Conservation (phyloP, 352 stramenopile genomes). For the Bremia lactucae region DNA sequence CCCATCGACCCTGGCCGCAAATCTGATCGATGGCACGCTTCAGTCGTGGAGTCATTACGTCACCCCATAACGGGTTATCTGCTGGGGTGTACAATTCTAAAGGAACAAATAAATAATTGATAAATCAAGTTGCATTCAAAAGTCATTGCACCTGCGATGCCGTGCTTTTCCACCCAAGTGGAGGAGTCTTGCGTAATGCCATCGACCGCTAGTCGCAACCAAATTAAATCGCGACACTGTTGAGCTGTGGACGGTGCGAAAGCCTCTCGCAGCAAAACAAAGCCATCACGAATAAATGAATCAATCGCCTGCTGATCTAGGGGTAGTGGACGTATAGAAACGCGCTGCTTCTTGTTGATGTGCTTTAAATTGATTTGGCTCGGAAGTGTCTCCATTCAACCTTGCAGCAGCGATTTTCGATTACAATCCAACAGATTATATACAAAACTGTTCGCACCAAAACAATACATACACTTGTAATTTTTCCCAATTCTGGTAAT, state of each 20-base stretch:
- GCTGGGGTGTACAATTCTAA: slow-evolving; percentile 37
- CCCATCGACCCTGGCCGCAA: slow-evolving; percentile 48
- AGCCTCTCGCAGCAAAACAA: slow-evolving; percentile 44
- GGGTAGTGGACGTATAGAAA: slow-evolving; percentile 6
- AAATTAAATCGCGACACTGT: slow-evolving; percentile 38
- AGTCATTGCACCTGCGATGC: slow-evolving; percentile 31
- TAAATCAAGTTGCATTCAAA: neutral
- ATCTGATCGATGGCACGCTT: slow-evolving; percentile 56
- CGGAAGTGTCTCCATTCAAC: too few relatives aligned
- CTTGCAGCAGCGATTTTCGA: too few relatives aligned
- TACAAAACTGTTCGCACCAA: too few relatives aligned
- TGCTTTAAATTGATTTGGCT: neutral
- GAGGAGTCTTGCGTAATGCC: slow-evolving; percentile 27
- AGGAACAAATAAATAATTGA: slow-evolving; percentile 1
- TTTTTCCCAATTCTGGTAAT: too few relatives aligned
- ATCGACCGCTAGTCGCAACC: slow-evolving; percentile 25
- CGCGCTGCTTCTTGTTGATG: slow-evolving; percentile 14
- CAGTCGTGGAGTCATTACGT: slow-evolving; percentile 35
- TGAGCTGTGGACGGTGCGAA: slow-evolving; percentile 36
- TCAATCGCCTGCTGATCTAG: slow-evolving; percentile 25
- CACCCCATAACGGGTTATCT: slow-evolving; percentile 30
- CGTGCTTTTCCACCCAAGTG: slow-evolving; percentile 50
- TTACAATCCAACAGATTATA: too few relatives aligned
- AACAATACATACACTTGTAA: too few relatives aligned
- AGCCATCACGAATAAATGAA: slow-evolving; percentile 56